Evolutionary conservation across 2,329 filamentous ascomycete genomes (phyloP).

Genomic region (Penicillium sp.): DNA sequence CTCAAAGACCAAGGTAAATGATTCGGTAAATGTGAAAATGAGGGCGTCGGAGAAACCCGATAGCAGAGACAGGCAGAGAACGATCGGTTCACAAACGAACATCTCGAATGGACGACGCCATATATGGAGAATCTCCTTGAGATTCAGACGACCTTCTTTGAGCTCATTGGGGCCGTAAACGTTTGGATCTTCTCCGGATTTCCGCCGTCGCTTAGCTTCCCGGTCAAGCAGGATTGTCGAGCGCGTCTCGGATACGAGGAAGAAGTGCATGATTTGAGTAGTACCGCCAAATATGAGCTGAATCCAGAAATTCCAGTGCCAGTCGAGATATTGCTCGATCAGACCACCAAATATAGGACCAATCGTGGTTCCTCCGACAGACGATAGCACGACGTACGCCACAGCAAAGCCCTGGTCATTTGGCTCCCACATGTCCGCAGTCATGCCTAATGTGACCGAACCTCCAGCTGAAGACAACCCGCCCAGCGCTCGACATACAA

Average conservation of each 20-base stretch:
- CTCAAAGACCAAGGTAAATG: conserved; percentile 56
- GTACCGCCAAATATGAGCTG: conserved; percentile 30
- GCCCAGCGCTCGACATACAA: conserved; percentile 63
- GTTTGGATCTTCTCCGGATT: conserved; percentile 50
- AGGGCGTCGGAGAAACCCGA: conserved; percentile 62
- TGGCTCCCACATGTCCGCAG: conserved; percentile 59
- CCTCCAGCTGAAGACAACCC: conserved; percentile 61
- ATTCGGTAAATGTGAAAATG: conserved; percentile 65
- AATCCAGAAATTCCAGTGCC: conserved; percentile 45
- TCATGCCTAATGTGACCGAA: conserved; percentile 61
- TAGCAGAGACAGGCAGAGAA: conserved; percentile 58
- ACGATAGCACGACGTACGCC: conserved; percentile 58
- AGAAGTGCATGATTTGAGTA: conserved; percentile 50
- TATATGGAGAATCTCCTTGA: conserved; percentile 53
- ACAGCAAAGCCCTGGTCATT: conserved; percentile 58
- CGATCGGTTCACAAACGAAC: conserved; percentile 63
- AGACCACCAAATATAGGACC: conserved; percentile 52
- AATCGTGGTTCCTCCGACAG: conserved; percentile 48
- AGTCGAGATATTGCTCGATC: conserved; percentile 44
- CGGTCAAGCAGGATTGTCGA: conserved; percentile 54
- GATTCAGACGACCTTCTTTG: conserved; percentile 51
- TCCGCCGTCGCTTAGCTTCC: conserved; percentile 54
- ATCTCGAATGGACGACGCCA: conserved; percentile 61
- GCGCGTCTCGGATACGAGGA: conserved; percentile 52
- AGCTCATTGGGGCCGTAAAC: conserved; percentile 71